Percentiles rank a stretch among this genome's conserved stretches.
These are phyloP conservation scores for Crithidia mellificae DNA, from an alignment of 208 protist species.

Conservation along the genomic window DNA sequence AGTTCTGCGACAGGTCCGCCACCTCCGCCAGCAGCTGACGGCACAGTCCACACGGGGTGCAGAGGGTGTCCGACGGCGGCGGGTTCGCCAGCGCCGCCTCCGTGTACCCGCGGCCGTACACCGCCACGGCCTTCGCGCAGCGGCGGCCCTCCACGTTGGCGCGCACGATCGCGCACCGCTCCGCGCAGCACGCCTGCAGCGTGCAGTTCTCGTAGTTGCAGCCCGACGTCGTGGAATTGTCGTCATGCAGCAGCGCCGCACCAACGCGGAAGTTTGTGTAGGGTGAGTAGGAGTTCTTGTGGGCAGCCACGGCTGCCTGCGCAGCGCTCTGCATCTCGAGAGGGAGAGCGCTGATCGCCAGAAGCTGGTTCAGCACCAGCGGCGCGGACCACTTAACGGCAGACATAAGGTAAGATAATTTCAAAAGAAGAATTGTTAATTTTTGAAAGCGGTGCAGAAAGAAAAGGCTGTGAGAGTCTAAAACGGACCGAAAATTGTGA, in stretches of 20 bases:
- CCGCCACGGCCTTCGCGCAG: constrained; percentile 68
- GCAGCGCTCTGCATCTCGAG: constrained; percentile 44
- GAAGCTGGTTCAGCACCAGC: constrained; percentile 36
- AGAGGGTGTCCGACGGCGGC: constrained; percentile 38
- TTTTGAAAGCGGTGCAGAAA: no score
- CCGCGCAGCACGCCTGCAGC: constrained; percentile 77
- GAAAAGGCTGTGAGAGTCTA: no score
- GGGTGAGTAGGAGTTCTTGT: constrained; percentile 59
- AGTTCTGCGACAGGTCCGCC: constrained; percentile 74
- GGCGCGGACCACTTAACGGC: constrained; percentile 27
- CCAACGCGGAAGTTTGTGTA: constrained; percentile 86
- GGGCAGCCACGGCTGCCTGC: constrained; percentile 53
- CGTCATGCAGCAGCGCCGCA: constrained; percentile 72
- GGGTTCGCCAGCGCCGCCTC: constrained; percentile 16
- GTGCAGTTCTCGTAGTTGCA: constrained; percentile 91
- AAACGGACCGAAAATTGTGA: no score
- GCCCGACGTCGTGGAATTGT: constrained; percentile 60
- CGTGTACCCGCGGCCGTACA: constrained; percentile 57
- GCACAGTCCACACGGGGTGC: constrained; percentile 84
- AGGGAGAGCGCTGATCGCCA: constrained; percentile 44
- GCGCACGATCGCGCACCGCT: constrained; percentile 83
- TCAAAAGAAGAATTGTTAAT: no score
- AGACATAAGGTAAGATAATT: no score
- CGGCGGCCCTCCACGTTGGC: constrained; percentile 73
- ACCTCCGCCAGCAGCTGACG: constrained; percentile 82